Conservation (phyloP, 225 moss, liverwort and hornwort genomes). For the Polytrichum commune region DNA sequence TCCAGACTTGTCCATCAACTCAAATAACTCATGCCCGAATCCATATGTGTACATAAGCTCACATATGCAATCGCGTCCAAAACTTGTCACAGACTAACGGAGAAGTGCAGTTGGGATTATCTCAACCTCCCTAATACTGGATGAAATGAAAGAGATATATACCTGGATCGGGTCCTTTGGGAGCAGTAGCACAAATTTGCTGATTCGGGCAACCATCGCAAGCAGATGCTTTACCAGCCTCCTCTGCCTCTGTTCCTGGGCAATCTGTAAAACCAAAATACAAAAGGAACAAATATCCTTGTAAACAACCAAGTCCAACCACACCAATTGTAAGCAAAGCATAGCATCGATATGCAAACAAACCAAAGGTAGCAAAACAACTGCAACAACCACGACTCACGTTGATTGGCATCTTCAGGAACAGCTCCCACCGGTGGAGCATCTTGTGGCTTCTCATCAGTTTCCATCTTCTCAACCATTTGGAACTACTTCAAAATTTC, state of each 20-base stretch:
- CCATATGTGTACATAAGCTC: too few relatives aligned
- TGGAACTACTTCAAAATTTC: not conserved
- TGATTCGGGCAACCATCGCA: constrained; percentile 97
- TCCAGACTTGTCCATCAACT: too few relatives aligned
- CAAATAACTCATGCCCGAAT: too few relatives aligned
- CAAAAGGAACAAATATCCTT: too few relatives aligned
- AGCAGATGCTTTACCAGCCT: constrained; percentile 86
- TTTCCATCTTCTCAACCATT: constrained; percentile 51
- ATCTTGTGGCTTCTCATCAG: constrained; percentile 24
- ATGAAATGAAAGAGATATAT: not conserved
- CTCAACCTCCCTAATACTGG: not conserved
- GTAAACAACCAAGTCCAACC: too few relatives aligned
- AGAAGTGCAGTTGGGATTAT: too few relatives aligned
- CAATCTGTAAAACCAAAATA: constrained; percentile 57
- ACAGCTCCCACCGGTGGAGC: constrained; percentile 53
- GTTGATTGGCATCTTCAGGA: constrained; percentile 83
- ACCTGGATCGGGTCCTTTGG: constrained; percentile 98
- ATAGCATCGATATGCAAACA: not conserved
- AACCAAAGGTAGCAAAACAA: too few relatives aligned
- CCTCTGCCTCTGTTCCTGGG: constrained; percentile 88
- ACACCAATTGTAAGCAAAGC: not conserved
- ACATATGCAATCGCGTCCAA: too few relatives aligned
- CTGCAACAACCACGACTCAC: constrained; percentile 27
- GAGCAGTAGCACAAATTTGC: constrained; percentile 82
- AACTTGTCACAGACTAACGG: too few relatives aligned